Base-by-base conservation (phyloP, 1,284 basidiomycete genomes). In the Ustilago vetiveriae region DNA sequence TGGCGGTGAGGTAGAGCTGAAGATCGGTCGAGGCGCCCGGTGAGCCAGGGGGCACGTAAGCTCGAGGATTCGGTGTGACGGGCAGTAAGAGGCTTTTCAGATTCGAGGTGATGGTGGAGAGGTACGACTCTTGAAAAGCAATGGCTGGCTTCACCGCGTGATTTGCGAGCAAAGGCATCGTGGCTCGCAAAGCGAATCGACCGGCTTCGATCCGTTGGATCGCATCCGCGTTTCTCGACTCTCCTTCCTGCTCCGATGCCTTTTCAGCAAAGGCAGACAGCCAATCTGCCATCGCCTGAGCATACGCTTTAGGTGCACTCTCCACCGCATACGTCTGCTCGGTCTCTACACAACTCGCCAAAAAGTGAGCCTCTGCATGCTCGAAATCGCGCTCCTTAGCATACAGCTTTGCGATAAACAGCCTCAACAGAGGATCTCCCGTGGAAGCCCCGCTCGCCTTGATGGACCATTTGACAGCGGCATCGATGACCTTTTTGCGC, bases 401-500 rank as follows among this genome's bases (percentile, higher is more conserved):
- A 13, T 78, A 64, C 27, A 80, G 33, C 42, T 82, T 72, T 2
- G 70, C 79, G 10, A 79, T 55, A 26, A 56, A 72, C 19, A 80
- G 50, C 11, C 76, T 58, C 26, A 82, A 47, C 48, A 65, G 44
- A 2, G 71, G 62, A 48, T 81, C 79, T 6, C 80, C 80, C 6
- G 70, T 57, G 3, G 72, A 43, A n/a, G 64, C 51, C 1, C 48
- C 44, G 8, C 56, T 52, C 3, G 72, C 62, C 24, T 69, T 62
- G 32, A 56, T 33, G 11, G 69, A 59, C 80, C 80, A 80, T 54
- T 77, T 79, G 42, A 80, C 63, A 10, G 79, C 76, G 2, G 79
- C 78, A 51, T 75, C 70, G 17, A 78, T 54, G 9, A 80, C 42
- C 52, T 81, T 81, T 26, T 80, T 78, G 9, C 80, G 40, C 80